Percentiles rank a stretch among this genome's conserved stretches.
These are phyloP conservation scores for Hibiscus syriacus DNA, from an alignment of 345 rosid genomes.

Conservation along the genomic window DNA sequence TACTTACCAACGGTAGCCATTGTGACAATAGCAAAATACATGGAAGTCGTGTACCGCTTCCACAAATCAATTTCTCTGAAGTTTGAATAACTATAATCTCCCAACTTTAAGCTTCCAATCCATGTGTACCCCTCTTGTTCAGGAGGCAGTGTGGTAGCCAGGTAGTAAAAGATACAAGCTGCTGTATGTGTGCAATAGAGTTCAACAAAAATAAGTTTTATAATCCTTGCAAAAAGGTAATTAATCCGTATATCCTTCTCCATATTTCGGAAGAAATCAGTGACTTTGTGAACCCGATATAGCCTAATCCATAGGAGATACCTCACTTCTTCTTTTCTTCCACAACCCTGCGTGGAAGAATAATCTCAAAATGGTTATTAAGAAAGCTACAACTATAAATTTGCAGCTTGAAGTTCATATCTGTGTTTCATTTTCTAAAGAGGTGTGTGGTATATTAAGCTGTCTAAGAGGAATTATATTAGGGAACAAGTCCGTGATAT, in stretches of 20 bases:
- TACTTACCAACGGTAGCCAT: conserved; percentile 88
- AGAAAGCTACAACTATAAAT: not conserved
- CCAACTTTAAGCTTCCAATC: conserved; percentile 84
- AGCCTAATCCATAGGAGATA: conserved; percentile 74
- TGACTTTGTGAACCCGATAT: conserved; percentile 54
- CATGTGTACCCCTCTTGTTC: conserved; percentile 71
- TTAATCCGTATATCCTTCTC: conserved; percentile 78
- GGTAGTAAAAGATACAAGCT: conserved; percentile 78
- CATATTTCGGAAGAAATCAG: conserved; percentile 41
- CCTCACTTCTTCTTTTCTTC: conserved; percentile 59
- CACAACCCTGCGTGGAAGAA: conserved; percentile 35
- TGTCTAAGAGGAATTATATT: not conserved
- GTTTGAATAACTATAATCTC: conserved; percentile 60
- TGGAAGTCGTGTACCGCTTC: conserved; percentile 69
- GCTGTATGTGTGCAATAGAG: conserved; percentile 85
- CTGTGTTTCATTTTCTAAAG: not conserved
- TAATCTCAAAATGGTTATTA: not conserved
- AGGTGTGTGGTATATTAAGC: not conserved
- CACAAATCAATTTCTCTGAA: conserved; percentile 71
- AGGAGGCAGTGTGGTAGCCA: conserved; percentile 70
- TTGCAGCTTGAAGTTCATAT: not conserved
- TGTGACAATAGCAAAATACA: conserved; percentile 80
- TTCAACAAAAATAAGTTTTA: conserved; percentile 69
- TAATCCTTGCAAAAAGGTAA: conserved; percentile 62
- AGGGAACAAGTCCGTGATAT: not conserved